Evolutionary conservation across 129 eudicot species (phyloP).

Genomic region (Solidago caesia): DNA sequence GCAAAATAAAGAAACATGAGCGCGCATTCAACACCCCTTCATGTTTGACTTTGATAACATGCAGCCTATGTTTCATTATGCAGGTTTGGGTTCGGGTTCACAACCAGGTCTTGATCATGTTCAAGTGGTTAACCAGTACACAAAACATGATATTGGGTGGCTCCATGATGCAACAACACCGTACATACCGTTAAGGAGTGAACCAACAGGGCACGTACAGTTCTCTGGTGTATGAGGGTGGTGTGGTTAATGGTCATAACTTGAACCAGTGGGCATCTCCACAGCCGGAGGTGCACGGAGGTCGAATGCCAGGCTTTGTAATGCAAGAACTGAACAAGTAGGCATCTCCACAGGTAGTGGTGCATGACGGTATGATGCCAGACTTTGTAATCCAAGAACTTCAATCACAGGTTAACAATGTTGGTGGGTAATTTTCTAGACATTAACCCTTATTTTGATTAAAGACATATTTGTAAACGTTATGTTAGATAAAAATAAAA

Average conservation of each 20-base stretch:
- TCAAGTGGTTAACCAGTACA: slow-evolving; percentile 22
- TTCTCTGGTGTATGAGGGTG: slow-evolving; percentile 25
- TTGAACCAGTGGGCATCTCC: slow-evolving; percentile 21
- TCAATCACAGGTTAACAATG: slow-evolving; percentile 1
- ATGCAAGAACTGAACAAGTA: too few relatives aligned
- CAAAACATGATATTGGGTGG: slow-evolving; percentile 13
- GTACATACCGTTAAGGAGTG: slow-evolving; percentile 8
- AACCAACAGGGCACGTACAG: neutral
- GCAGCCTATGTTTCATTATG: neutral
- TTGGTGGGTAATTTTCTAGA: neutral
- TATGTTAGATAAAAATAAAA: too few relatives aligned
- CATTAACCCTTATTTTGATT: too few relatives aligned
- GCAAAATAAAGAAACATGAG: slow-evolving; percentile 21
- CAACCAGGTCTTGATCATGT: slow-evolving; percentile 2
- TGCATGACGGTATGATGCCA: too few relatives aligned
- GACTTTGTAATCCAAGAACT: neutral
- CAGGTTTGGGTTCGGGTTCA: neutral
- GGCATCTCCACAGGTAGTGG: too few relatives aligned
- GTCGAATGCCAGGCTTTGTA: slow-evolving; percentile 2
- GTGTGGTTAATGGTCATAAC: slow-evolving; percentile 21
- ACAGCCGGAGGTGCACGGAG: slow-evolving; percentile 20
- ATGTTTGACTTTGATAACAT: neutral
- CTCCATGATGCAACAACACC: slow-evolving; percentile 1
- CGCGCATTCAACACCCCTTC: neutral
- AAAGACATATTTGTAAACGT: too few relatives aligned